These are phyloP conservation scores for Infundibulicybe gibba DNA, from an alignment of 768 basidiomycete species.

Conservation along the genomic window DNA sequence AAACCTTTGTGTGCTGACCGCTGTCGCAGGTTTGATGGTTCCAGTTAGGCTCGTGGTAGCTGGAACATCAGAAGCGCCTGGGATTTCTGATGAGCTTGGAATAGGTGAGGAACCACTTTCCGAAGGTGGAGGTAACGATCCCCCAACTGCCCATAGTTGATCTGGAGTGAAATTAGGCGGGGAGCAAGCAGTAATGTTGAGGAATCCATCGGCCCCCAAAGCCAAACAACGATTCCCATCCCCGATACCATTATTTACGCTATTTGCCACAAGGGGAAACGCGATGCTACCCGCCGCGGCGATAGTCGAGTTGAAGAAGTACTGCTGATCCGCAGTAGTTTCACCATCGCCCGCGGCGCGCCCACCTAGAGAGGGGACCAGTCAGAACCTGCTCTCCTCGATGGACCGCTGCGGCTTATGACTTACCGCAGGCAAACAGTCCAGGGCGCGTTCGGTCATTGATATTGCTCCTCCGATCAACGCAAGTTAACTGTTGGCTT, in stretches of 20 bases:
- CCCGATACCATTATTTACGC: constrained; percentile 17
- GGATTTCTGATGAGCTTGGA: too few relatives aligned
- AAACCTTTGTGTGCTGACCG: too few relatives aligned
- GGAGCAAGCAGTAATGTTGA: constrained; percentile 19
- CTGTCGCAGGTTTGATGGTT: neutral
- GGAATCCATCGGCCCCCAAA: constrained; percentile 16
- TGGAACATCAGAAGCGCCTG: too few relatives aligned
- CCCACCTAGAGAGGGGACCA: constrained; percentile 11
- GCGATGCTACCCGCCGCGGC: constrained; percentile 14
- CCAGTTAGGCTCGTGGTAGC: neutral
- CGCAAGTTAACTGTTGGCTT: constrained; percentile 16
- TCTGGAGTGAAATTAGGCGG: constrained; percentile 21
- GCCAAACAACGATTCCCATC: constrained; percentile 22
- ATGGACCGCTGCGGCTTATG: neutral
- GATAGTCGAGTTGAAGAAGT: constrained; percentile 18
- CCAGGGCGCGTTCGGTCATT: constrained; percentile 17
- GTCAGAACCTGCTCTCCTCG: neutral
- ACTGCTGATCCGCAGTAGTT: constrained; percentile 19
- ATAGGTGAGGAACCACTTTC: too few relatives aligned
- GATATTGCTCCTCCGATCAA: constrained; percentile 14
- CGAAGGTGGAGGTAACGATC: too few relatives aligned
- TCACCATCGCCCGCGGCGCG: constrained; percentile 21
- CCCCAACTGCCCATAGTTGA: constrained; percentile 13
- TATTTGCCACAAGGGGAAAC: constrained; percentile 16
- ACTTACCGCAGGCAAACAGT: constrained; percentile 17